Percentiles rank a stretch among this genome's conserved stretches.
These are phyloP conservation scores for Russula brevipes DNA, from an alignment of 768 basidiomycete species.

Conservation along the genomic window DNA sequence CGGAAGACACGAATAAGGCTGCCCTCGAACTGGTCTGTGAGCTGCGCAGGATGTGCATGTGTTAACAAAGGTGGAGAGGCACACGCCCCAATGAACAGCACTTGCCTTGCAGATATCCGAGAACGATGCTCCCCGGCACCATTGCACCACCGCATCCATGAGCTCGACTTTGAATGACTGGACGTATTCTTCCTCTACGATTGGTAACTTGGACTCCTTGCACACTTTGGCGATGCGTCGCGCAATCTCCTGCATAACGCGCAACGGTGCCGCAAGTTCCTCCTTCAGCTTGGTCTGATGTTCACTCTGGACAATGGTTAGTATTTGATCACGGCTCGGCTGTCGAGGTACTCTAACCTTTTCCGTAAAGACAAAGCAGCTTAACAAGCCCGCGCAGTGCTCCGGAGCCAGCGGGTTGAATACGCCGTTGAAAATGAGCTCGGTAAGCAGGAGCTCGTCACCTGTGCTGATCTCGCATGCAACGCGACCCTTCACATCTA, in stretches of 20 bases:
- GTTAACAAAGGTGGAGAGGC: background rate
- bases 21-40: conserved; percentile 96
- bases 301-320: conserved; percentile 57
- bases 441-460: conserved; percentile 92
- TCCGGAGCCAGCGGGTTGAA: conserved; percentile 90
- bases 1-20: conserved; percentile 95
- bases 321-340: background rate
- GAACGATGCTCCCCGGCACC: conserved; percentile 98
- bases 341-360: conserved; percentile 48
- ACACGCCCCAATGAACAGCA: background rate
- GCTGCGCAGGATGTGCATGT: conserved; percentile 38
- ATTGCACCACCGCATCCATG: conserved; percentile 96
- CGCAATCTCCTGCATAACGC: conserved; percentile 94
- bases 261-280: conserved; percentile 86
- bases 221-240: conserved; percentile 95
- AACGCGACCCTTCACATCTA: conserved; percentile 96
- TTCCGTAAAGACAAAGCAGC: conserved; percentile 96
- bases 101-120: conserved; percentile 91
- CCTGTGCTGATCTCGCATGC: conserved; percentile 98
- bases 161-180: conserved; percentile 96
- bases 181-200: conserved; percentile 94
- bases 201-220: conserved; percentile 81
- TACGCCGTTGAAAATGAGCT: conserved; percentile 94
- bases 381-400: conserved; percentile 88
- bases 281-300: conserved; percentile 83